Evolutionary conservation across 192 early-diverging fungal genomes (phyloP), one percentile per base, ranked within the genome.

Genomic region (Phycomyces nitens): DNA sequence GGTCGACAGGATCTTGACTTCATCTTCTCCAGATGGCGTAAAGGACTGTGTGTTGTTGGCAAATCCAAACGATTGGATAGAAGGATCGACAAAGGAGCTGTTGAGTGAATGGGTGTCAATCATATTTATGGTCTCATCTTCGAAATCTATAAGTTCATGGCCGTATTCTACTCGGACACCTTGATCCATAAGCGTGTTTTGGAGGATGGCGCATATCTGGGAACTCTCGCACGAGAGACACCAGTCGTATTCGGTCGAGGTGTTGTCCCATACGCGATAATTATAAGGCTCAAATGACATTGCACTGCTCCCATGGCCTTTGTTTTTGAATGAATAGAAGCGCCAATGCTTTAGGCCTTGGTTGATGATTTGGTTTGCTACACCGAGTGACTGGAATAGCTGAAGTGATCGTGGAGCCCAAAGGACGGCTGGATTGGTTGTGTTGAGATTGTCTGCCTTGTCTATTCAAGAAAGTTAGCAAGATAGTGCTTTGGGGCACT

Each of bases 221-320:
- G 49, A 42, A 23, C 40, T 47, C 20, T 68, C 59, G 47, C 50
- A 56, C 22, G 66, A 68, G 2, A 68, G 26, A 40, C 52, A 34
- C 16, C 29, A 68, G 41, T 56, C 61, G 26, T 53, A 68, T 27
- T 68, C 66, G 24, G 66, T 68, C 16, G 59, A 18, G 20, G 60
- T 38, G 49, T 68, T 68, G 10, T 68, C 59, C 66, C 66, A 68
- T 23, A 68, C n/a, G 21, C 52, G 20, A 39, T 50, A 40, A 55
- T n/a, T 43, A n/a, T 61, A 40, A 38, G 21, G 34, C 29, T 55
- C 53, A 16, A 68, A 27, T 3, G 59, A 53, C 1, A 52, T 24
- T 1, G 66, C 52, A 9, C 34, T 53, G 38, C 27, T 61, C 0
- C 57, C 29, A 22, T 62, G 51, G 5, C 59, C 42, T 26, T 68